Conservation (phyloP, 192 early-diverging fungal species). For the Umbelopsis sp. region DNA sequence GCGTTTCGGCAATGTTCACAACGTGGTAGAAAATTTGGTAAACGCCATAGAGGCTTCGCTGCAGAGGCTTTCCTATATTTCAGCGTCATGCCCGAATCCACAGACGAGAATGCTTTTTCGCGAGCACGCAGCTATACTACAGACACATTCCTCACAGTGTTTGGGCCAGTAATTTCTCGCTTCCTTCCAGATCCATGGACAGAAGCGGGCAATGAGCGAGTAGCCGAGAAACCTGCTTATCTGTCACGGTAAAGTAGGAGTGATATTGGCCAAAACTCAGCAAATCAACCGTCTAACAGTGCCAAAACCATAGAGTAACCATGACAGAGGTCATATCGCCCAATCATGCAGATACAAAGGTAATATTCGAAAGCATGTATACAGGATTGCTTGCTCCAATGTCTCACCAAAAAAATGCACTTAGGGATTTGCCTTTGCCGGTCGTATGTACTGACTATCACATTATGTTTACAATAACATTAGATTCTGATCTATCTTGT, state of each 20-base stretch:
- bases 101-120: background rate
- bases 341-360: conserved; percentile 50
- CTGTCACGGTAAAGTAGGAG: conserved; percentile 3
- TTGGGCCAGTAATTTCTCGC: conserved; percentile 24
- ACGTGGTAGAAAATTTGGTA: background rate
- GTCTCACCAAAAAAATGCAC: background rate
- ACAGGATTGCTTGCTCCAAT: background rate
- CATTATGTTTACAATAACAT: background rate
- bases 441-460: background rate
- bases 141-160: background rate
- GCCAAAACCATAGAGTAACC: conserved; percentile 42
- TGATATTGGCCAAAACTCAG: background rate
- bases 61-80: background rate
- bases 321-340: conserved; percentile 60
- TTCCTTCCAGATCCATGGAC: conserved; percentile 38
- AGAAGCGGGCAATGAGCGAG: conserved; percentile 29
- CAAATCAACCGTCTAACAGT: background rate
- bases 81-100: background rate
- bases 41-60: background rate
- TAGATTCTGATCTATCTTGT: background rate
- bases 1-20: background rate
- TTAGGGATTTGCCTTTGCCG: conserved; percentile 40
- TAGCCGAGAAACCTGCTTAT: conserved; percentile 28
- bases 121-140: conserved; percentile 5
- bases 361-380: background rate